Evolutionary conservation across 1,284 basidiomycete genomes (phyloP).

Genomic region (Filobasidium uniguttulatum): DNA sequence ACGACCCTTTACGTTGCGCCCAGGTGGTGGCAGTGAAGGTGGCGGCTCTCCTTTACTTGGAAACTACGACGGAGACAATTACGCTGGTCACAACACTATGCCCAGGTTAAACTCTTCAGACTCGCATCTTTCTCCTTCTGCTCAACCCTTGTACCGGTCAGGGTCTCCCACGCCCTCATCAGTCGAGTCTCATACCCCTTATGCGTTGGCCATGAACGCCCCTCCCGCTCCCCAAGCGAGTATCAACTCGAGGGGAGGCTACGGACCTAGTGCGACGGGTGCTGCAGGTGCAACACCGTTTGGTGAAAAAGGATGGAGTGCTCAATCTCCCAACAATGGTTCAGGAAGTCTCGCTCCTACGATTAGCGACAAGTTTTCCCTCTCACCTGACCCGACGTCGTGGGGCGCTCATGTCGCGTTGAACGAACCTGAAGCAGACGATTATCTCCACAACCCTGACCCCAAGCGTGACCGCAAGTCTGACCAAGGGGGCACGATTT

Average conservation of each 20-base stretch:
- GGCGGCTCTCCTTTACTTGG: neutral
- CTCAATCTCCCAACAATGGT: neutral
- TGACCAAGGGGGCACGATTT: constrained; percentile 50
- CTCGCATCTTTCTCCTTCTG: constrained; percentile 1
- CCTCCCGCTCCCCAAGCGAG: neutral
- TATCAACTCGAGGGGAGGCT: constrained; percentile 1
- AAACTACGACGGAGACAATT: neutral
- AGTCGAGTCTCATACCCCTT: neutral
- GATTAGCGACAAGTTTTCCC: constrained; percentile 14
- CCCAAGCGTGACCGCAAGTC: constrained; percentile 52
- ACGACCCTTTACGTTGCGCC: neutral
- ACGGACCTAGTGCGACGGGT: neutral
- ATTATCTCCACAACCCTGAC: constrained; percentile 39
- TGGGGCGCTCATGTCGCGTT: constrained; percentile 15
- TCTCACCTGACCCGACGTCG: constrained; percentile 11
- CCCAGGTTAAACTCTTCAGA: neutral
- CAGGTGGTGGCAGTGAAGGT: neutral
- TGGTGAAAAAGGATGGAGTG: constrained; percentile 1
- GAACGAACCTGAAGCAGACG: constrained; percentile 32
- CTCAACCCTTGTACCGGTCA: neutral
- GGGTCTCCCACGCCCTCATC: neutral
- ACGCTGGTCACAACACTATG: neutral
- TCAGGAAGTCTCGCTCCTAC: constrained; percentile 4
- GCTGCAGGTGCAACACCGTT: neutral
- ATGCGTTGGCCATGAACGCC: neutral